phyloP scores from a whole-genome alignment of 805 yeast species.

The Pichia paraexigua region DNA sequence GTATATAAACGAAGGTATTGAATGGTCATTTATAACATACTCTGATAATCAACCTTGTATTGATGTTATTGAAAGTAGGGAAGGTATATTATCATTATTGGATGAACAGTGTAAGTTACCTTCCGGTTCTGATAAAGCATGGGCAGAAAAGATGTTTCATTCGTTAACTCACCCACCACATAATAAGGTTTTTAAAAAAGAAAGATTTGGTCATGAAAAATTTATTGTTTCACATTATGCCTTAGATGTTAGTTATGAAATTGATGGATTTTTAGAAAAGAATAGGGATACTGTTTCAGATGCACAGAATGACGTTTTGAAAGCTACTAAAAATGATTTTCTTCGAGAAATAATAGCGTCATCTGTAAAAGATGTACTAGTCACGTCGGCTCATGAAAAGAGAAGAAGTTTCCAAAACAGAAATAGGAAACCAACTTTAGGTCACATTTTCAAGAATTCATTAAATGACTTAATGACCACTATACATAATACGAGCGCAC shows the following conservation, averaged over 20 bases:
- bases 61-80: constrained; percentile 75
- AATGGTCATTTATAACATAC: constrained; percentile 94
- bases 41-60: constrained; percentile 97
- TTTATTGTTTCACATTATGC: constrained; percentile 93
- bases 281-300: constrained; percentile 96
- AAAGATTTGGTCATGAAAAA: constrained; percentile 86
- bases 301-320: constrained; percentile 81
- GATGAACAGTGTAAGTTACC: constrained; percentile 96
- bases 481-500: constrained; percentile 88
- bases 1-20: constrained; percentile 81
- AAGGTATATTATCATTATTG: constrained; percentile 78
- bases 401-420: constrained; percentile 17
- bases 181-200: constrained; percentile 78
- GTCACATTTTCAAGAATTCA: constrained; percentile 87
- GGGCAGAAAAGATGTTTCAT: constrained; percentile 86
- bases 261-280: constrained; percentile 92
- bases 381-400: neutral
- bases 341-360: constrained; percentile 56
- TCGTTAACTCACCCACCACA: constrained; percentile 73
- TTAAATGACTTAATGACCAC: constrained; percentile 89
- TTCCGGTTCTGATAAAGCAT: constrained; percentile 84
- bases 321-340: constrained; percentile 59
- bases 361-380: constrained; percentile 32
- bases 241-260: constrained; percentile 82
- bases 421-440: constrained; percentile 81